phyloP scores from a whole-genome alignment of 169 alveolate genomes.

The Cryptosporidium muris region DNA sequence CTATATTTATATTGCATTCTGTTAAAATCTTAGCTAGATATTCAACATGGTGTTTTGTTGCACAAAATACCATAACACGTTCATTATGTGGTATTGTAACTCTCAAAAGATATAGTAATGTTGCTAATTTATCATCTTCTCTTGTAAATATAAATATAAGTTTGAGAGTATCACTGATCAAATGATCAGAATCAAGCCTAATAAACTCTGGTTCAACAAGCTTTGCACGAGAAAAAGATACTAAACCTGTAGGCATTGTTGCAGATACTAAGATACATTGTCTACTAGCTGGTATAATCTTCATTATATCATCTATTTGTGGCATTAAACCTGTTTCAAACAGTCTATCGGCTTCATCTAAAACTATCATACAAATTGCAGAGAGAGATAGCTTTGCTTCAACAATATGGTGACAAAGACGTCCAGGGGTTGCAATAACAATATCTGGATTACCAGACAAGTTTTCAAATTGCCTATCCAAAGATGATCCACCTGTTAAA shows the following conservation, averaged over 20 bases:
- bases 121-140: constrained; percentile 85
- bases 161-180: constrained; percentile 84
- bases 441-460: constrained; percentile 94
- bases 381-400: constrained; percentile 87
- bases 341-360: constrained; percentile 96
- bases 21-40: constrained; percentile 80
- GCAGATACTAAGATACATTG: constrained; percentile 92
- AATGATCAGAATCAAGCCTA: constrained; percentile 87
- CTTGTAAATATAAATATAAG: constrained; percentile 82
- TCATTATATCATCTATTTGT: constrained; percentile 86
- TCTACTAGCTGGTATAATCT: constrained; percentile 82
- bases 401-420: constrained; percentile 90
- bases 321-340: constrained; percentile 93
- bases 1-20: constrained; percentile 74
- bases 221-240: constrained; percentile 89
- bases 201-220: constrained; percentile 89
- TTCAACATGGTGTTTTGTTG: constrained; percentile 93
- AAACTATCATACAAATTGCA: constrained; percentile 86
- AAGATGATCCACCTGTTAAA: constrained; percentile 93
- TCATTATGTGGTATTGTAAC: constrained; percentile 79
- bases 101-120: constrained; percentile 83
- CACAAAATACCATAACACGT: constrained; percentile 85
- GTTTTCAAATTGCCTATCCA: constrained; percentile 91
- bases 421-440: constrained; percentile 95
- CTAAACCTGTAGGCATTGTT: constrained; percentile 91